Evolutionary conservation across 495 filamentous ascomycete species (phyloP), one percentile per base, ranked within the genome.

Genomic region (Aspergillus nidulans): DNA sequence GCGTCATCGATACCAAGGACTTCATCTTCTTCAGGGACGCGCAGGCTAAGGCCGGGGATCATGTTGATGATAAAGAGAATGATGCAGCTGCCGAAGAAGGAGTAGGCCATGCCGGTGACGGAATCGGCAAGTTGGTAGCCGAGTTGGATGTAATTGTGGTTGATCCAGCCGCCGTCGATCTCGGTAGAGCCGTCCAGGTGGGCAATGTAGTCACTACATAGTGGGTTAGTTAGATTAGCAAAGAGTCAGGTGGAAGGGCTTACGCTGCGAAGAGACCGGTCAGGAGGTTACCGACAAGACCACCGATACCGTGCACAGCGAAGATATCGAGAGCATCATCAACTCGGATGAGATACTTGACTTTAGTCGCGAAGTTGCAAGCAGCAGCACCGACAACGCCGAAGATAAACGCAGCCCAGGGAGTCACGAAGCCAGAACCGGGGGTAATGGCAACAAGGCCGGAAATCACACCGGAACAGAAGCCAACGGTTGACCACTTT

Each of bases 401-500:
- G 65, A 87, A 97, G 57, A 95, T 79, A 18, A 97, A 84, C n/a
- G 92, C 90, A 3, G 91, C 80, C 92, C 92, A 97, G 0, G 87
- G 81, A 1, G 92, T 89, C n/a, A 96, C 90, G 63, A 81, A 95
- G 36, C 94, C 88, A 48, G 90, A 94, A 6, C 88, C 92, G 1
- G 92, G 92, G 7, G 92, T 97, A 59, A 97, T 96, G 51, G 90
- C 87, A 12, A 97, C 92, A 49, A 97, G 80, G 47, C 92, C 92
- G 21, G 92, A 88, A 63, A 97, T 85, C 20, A 91, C 91, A 61
- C 94, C 94, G 6, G 89, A 95, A 75, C 92, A 97, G 79, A 96
- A 97, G 1, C 92, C 92, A 28, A 97, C 92, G 18, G 91, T 94
- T 0, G 91, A 95, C 91, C 92, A 97, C 77, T 97, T 97, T 59